A percentile compares a stretch with the other conserved stretches of the same genome.
Evolutionary conservation across 345 rosid genomes (phyloP).

Genomic region (Balakata baccata): DNA sequence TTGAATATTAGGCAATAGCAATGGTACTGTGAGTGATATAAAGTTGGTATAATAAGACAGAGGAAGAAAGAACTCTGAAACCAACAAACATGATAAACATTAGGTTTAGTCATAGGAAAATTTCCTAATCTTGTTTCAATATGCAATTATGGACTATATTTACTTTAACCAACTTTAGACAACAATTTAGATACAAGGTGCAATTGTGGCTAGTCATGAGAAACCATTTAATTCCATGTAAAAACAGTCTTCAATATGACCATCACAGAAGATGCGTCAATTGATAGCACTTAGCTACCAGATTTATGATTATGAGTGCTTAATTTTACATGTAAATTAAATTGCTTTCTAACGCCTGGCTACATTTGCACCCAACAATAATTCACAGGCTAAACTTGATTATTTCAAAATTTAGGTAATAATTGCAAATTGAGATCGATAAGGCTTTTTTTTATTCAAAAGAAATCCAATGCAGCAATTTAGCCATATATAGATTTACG

Average conservation of each 20-base stretch:
- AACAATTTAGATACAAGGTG: background rate
- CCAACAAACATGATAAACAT: background rate
- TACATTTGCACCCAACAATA: background rate
- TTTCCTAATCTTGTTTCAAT: too few relatives aligned
- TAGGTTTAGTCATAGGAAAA: too few relatives aligned
- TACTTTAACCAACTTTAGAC: background rate
- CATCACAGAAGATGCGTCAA: background rate
- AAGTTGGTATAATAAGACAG: background rate
- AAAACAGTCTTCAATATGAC: background rate
- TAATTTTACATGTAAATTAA: background rate
- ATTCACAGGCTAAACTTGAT: background rate
- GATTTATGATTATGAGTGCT: background rate
- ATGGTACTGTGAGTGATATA: too few relatives aligned
- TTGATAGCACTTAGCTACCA: background rate
- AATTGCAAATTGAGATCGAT: background rate
- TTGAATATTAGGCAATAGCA: too few relatives aligned
- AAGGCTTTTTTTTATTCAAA: background rate
- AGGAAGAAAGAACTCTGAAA: background rate
- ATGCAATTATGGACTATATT: too few relatives aligned
- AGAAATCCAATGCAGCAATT: background rate
- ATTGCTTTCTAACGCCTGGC: background rate
- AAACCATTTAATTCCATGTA: background rate
- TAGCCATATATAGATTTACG: slow-evolving; percentile 9
- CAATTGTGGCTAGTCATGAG: background rate
- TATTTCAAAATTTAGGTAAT: background rate